A percentile compares a stretch with the other conserved stretches of the same genome.
phyloP scores from a whole-genome alignment of 768 basidiomycete species.

The Leucosporidium scottii region DNA sequence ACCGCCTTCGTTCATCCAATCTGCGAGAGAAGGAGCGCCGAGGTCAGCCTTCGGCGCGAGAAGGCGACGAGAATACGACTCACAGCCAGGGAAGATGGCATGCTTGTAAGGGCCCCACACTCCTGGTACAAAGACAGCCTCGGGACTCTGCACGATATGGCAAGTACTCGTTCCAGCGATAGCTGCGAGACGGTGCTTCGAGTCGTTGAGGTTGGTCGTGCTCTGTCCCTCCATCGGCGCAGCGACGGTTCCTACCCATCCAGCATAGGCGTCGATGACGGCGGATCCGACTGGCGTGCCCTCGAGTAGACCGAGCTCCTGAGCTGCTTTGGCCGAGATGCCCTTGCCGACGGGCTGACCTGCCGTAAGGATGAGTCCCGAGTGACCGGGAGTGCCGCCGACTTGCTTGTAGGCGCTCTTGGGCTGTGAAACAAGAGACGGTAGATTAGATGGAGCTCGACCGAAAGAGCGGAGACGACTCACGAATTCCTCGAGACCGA shows the following conservation, averaged over 20 bases:
- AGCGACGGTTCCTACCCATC: constrained; percentile 93
- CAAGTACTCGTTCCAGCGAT: constrained; percentile 96
- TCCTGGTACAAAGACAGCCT: constrained; percentile 79
- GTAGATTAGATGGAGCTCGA: background rate
- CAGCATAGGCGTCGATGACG: constrained; percentile 96
- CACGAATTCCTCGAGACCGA: constrained; percentile 68
- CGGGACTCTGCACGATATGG: constrained; percentile 81
- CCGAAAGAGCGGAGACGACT: background rate
- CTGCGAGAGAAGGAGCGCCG: constrained; percentile 4
- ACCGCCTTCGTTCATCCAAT: constrained; percentile 99
- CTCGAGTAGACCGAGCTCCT: constrained; percentile 72
- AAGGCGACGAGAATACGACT: background rate
- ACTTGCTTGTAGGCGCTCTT: constrained; percentile 65
- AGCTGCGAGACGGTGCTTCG: constrained; percentile 73
- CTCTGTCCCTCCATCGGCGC: constrained; percentile 54
- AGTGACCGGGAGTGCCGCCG: constrained; percentile 57
- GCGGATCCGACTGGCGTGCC: constrained; percentile 91
- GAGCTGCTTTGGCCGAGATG: constrained; percentile 66
- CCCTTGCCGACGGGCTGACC: constrained; percentile 76
- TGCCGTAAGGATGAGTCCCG: constrained; percentile 61
- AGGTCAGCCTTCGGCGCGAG: background rate
- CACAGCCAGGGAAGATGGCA: constrained; percentile 76
- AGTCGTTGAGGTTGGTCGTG: constrained; percentile 62
- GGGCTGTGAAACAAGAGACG: constrained; percentile 36
- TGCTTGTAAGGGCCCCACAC: constrained; percentile 68